Percentiles rank a stretch among this genome's conserved stretches.
phyloP scores from a whole-genome alignment of 345 rosid genomes.

The Ceriops decandra region DNA sequence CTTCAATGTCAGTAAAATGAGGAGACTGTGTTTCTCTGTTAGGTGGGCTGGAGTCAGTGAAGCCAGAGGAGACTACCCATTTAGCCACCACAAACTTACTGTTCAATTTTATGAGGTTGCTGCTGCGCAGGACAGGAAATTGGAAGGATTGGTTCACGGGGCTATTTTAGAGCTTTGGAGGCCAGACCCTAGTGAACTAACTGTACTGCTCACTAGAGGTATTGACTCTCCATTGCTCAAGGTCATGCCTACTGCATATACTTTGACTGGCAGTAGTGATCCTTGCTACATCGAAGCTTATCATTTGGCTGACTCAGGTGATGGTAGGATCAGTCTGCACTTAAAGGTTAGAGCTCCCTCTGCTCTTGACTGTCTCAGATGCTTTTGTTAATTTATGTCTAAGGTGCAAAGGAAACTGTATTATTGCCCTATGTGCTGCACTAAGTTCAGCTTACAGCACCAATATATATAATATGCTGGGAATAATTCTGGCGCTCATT shows the following conservation, averaged over 20 bases:
- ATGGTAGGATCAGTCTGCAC: slow-evolving; percentile 89
- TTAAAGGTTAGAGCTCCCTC: slow-evolving; percentile 52
- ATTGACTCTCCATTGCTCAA: slow-evolving; percentile 65
- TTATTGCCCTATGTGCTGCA: neutral
- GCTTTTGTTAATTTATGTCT: neutral
- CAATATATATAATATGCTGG: neutral
- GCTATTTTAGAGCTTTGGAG: slow-evolving; percentile 99
- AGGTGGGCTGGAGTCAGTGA: slow-evolving; percentile 99
- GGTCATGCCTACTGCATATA: slow-evolving; percentile 69
- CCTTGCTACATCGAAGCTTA: slow-evolving; percentile 95
- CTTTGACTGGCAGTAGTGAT: slow-evolving; percentile 94
- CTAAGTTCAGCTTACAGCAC: neutral
- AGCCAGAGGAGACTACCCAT: slow-evolving; percentile 98
- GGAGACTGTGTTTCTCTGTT: slow-evolving; percentile 26
- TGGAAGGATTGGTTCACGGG: slow-evolving; percentile 92
- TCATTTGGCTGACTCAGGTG: slow-evolving; percentile 94
- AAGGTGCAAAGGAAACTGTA: neutral
- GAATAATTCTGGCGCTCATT: too few species aligned
- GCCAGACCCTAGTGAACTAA: slow-evolving; percentile 86
- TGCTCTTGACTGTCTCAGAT: neutral
- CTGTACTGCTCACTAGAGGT: slow-evolving; percentile 74
- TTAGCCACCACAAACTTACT: slow-evolving; percentile 96
- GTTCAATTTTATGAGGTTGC: slow-evolving; percentile 97
- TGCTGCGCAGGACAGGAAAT: slow-evolving; percentile 96
- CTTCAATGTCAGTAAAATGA: slow-evolving; percentile 8